phyloP scores from a whole-genome alignment of 139 green algal genomes.

The Nannochloris sp. region DNA sequence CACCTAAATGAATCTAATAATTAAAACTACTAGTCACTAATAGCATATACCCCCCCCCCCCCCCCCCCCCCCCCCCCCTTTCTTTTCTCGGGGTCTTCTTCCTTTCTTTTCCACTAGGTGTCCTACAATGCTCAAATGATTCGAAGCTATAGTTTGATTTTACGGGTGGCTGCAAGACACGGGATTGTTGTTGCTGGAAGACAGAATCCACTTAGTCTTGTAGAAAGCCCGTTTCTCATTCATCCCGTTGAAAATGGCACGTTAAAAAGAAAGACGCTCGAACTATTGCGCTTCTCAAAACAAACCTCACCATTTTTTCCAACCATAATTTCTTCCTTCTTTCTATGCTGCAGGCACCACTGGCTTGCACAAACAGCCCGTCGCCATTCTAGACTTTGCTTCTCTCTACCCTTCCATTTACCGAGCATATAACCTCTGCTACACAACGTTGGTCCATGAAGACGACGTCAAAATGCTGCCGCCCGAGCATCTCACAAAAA shows the following conservation, averaged over 20 bases:
- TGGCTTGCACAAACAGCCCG: conserved; percentile 57
- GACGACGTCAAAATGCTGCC: conserved; percentile 37
- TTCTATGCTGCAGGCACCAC: neutral
- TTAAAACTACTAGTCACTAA: too few species aligned
- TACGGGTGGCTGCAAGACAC: conserved; percentile 44
- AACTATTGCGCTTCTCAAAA: neutral
- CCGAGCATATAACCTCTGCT: conserved; percentile 73
- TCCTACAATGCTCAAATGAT: conserved; percentile 82
- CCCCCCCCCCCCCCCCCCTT: too few species aligned
- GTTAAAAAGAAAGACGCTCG: too few species aligned
- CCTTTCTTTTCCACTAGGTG: too few species aligned
- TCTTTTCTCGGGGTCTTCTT: too few species aligned
- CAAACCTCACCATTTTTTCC: neutral
- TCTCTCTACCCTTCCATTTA: conserved; percentile 65
- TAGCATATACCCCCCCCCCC: too few species aligned
- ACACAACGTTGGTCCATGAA: conserved; percentile 64
- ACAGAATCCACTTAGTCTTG: conserved; percentile 33
- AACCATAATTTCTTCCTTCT: neutral
- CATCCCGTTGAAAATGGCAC: conserved; percentile 60
- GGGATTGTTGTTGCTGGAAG: conserved; percentile 42
- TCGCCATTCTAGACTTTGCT: conserved; percentile 72
- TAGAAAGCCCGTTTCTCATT: conserved; percentile 62
- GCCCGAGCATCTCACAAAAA: conserved; percentile 25
- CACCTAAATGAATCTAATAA: too few species aligned
- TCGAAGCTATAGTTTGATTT: conserved; percentile 56